phyloP scores from a whole-genome alignment of 306 rosid genomes.

The Cyclanthera cordifolia region DNA sequence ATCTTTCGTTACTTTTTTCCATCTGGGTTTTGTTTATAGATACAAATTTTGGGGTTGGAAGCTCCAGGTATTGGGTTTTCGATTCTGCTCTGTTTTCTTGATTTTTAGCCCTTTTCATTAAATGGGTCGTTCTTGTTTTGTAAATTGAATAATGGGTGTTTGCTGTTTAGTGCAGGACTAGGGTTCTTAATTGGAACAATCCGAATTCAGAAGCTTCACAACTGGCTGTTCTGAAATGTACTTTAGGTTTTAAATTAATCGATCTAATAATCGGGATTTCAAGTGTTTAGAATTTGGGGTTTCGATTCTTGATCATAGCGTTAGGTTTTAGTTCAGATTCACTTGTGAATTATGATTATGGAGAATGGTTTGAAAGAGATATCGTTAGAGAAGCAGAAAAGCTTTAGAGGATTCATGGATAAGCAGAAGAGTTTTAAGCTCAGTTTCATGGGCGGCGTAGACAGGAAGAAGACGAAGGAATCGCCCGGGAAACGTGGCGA shows the following conservation, averaged over 20 bases:
- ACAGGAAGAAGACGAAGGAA: slow-evolving; percentile 34
- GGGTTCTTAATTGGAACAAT: background rate
- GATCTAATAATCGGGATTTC: background rate
- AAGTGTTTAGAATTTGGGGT: background rate
- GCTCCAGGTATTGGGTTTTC: background rate
- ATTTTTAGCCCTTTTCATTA: background rate
- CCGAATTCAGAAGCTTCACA: no score
- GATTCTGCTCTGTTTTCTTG: background rate
- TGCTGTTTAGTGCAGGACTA: background rate
- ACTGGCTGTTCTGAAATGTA: no score
- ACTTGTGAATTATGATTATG: background rate
- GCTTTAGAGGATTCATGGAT: slow-evolving; percentile 77
- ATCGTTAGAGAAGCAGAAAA: slow-evolving; percentile 54
- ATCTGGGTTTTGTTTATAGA: background rate
- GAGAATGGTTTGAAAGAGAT: slow-evolving; percentile 9
- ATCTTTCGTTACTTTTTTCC: background rate
- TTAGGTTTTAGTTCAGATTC: slow-evolving; percentile 1
- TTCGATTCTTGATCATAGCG: background rate
- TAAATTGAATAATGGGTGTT: background rate
- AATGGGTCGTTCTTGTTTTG: background rate
- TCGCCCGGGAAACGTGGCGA: slow-evolving; percentile 54
- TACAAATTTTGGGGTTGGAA: background rate
- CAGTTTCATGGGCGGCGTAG: slow-evolving; percentile 40
- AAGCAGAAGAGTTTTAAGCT: slow-evolving; percentile 55
- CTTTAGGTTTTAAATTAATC: background rate